Conservation (phyloP, 306 rosid species). For the Ormosia emarginata region DNA sequence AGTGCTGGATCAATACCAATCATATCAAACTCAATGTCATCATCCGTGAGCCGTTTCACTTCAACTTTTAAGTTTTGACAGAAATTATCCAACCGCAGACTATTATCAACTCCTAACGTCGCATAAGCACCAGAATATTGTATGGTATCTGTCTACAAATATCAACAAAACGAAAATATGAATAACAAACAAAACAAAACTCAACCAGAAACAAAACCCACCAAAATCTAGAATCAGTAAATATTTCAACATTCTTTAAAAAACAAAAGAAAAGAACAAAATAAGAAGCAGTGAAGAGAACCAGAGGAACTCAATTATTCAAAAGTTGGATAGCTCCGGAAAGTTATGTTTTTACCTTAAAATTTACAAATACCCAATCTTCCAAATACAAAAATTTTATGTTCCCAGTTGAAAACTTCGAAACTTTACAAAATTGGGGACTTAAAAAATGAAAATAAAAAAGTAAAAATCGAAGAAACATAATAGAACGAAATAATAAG, state of each 20-base stretch:
- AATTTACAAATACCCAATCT: background rate
- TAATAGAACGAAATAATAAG: background rate
- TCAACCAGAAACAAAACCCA: background rate
- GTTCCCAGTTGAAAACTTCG: background rate
- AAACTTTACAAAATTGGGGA: background rate
- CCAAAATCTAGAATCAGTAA: background rate
- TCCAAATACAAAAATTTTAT: background rate
- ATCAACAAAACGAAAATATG: slow-evolving; percentile 19
- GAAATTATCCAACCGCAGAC: slow-evolving; percentile 61
- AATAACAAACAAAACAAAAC: background rate
- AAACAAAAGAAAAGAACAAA: background rate
- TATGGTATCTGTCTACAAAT: slow-evolving; percentile 75
- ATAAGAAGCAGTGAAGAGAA: background rate
- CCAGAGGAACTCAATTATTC: background rate
- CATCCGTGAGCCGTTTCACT: slow-evolving; percentile 51
- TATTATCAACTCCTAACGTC: slow-evolving; percentile 64
- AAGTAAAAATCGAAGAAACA: background rate
- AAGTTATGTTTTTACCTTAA: background rate
- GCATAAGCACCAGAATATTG: slow-evolving; percentile 87
- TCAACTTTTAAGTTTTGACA: slow-evolving; percentile 69
- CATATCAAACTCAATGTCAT: slow-evolving; percentile 87
- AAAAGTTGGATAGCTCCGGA: background rate
- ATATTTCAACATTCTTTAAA: background rate
- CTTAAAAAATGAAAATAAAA: background rate
- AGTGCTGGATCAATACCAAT: slow-evolving; percentile 90